phyloP scores from a whole-genome alignment of 805 yeast species.

The Cephaloascus albidus region DNA sequence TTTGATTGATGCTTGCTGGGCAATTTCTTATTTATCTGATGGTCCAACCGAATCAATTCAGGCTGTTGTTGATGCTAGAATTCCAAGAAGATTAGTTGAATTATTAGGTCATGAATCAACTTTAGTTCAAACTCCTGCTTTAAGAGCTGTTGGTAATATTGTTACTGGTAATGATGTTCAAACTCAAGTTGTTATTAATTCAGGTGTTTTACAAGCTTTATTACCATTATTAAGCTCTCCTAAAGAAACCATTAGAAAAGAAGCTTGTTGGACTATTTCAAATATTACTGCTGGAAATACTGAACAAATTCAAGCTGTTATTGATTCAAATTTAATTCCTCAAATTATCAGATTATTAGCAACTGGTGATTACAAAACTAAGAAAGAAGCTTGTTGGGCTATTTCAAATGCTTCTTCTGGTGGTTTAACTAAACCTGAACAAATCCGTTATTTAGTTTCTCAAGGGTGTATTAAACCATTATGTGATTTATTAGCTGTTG shows the following conservation, averaged over 20 bases:
- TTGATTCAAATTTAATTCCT: conserved; percentile 89
- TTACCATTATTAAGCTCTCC: conserved; percentile 71
- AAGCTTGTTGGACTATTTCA: conserved; percentile 98
- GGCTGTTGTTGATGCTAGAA: conserved; percentile 93
- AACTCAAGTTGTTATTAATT: conserved; percentile 90
- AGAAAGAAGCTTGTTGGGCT: conserved; percentile 99
- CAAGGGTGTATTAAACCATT: conserved; percentile 98
- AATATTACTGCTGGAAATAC: conserved; percentile 97
- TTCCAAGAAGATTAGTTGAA: conserved; percentile 90
- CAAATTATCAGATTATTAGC: conserved; percentile 69
- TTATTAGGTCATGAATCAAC: conserved; percentile 77
- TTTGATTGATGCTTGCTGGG: conserved; percentile 97
- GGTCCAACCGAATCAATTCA: conserved; percentile 91
- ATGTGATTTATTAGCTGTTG: conserved; percentile 82
- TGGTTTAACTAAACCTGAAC: conserved; percentile 85
- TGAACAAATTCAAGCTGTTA: conserved; percentile 94
- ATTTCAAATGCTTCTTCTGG: conserved; percentile 97
- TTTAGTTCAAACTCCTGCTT: conserved; percentile 90
- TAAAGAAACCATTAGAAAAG: conserved; percentile 90
- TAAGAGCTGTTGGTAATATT: conserved; percentile 95
- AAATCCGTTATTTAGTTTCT: conserved; percentile 81
- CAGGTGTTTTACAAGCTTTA: conserved; percentile 84
- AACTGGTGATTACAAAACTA: conserved; percentile 88
- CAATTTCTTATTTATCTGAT: conserved; percentile 88
- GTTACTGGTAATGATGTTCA: conserved; percentile 96